phyloP scores from a whole-genome alignment of 73 alveolate species.

The Paramecium primaurelia region DNA sequence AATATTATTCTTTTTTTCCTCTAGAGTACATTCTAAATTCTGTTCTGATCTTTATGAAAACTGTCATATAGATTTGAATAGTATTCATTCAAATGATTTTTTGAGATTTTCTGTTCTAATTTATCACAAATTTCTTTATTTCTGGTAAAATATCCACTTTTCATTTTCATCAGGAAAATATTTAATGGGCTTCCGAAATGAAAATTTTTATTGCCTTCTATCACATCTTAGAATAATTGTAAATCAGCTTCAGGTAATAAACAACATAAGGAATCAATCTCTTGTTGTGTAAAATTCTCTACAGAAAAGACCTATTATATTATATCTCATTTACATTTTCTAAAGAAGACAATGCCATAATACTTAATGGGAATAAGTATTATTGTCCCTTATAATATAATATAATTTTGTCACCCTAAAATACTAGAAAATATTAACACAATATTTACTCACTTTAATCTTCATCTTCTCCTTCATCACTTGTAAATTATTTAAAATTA shows the following conservation, averaged over 20 bases:
- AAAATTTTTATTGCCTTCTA: not conserved
- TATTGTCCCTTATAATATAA: not conserved
- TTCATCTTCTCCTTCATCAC: slow-evolving; percentile 23
- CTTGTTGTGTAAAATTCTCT: not conserved
- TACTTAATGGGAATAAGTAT: not conserved
- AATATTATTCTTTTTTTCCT: not conserved
- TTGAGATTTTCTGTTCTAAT: not conserved
- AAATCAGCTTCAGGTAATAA: not conserved
- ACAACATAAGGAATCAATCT: not conserved
- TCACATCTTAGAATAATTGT: not conserved
- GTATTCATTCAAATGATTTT: not conserved
- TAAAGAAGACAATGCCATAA: not conserved
- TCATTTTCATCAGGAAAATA: not conserved
- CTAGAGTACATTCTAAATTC: not conserved
- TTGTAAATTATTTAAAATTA: not conserved
- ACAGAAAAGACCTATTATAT: not conserved
- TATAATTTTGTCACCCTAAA: not conserved
- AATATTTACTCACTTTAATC: not conserved
- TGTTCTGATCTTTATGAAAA: not conserved
- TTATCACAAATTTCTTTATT: slow-evolving; percentile 28
- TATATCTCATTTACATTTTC: not conserved
- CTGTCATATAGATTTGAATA: not conserved
- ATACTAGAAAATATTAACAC: not conserved
- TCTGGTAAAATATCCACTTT: slow-evolving; percentile 14
- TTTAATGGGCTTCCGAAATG: slow-evolving; percentile 36